Percentiles rank a stretch among this genome's conserved stretches.
phyloP scores from a whole-genome alignment of 2,329 filamentous ascomycete species.

The Neofusicoccum parvum region DNA sequence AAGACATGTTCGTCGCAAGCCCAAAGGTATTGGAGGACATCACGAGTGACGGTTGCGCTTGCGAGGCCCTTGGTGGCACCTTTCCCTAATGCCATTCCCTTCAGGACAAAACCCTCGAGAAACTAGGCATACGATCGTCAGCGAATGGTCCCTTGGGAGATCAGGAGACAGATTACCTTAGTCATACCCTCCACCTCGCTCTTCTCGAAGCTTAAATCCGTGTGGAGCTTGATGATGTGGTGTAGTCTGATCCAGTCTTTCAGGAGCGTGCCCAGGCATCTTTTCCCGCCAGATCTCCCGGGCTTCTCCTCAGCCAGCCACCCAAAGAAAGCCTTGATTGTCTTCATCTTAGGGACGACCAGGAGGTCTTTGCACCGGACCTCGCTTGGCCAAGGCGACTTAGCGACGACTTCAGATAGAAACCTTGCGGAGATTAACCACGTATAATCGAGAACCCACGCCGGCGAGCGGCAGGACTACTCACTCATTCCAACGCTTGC shows the following conservation, averaged over 20 bases:
- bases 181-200: neutral
- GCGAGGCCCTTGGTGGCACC: neutral
- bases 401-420: neutral
- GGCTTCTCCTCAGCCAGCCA: neutral
- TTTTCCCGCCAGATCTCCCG: neutral
- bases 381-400: neutral
- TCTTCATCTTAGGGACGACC: neutral
- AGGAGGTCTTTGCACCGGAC: neutral
- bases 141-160: neutral
- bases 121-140: neutral
- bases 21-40: neutral
- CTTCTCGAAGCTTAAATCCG: neutral
- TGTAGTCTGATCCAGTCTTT: neutral
- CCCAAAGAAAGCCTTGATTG: constrained; percentile 1
- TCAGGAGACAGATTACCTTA: neutral
- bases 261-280: neutral
- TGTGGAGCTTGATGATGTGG: neutral
- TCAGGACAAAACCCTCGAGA: neutral
- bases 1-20: neutral
- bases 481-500: neutral
- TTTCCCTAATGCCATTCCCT: neutral
- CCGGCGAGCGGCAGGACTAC: neutral
- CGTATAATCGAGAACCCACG: neutral
- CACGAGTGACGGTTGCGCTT: neutral
- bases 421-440: neutral